phyloP scores from a whole-genome alignment of 1,284 basidiomycete species.

The Xerocomus nothofagi region DNA sequence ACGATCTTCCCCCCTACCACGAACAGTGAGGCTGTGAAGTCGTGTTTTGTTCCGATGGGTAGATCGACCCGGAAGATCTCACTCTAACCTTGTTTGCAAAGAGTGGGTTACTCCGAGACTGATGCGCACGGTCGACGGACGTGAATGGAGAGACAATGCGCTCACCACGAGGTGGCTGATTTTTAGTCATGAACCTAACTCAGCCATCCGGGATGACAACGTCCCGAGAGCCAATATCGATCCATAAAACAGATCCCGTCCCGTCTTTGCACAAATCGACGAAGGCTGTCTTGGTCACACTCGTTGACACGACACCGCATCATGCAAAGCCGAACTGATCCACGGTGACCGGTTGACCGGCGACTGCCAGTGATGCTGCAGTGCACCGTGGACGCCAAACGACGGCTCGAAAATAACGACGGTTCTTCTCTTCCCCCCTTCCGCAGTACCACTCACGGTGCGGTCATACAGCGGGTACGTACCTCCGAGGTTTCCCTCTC shows the following conservation, averaged over 20 bases:
- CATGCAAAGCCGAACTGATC: too few species aligned
- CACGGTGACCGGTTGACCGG: too few species aligned
- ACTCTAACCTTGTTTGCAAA: constrained; percentile 14
- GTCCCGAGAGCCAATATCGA: constrained; percentile 4
- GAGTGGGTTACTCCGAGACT: constrained; percentile 31
- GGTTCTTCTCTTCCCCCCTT: too few species aligned
- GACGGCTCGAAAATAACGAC: too few species aligned
- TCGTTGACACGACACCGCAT: too few species aligned
- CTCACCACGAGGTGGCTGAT: constrained; percentile 28
- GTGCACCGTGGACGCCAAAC: too few species aligned
- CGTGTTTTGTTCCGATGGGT: constrained; percentile 7
- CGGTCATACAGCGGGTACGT: too few species aligned
- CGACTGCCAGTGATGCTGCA: too few species aligned
- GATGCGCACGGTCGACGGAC: constrained; percentile 21
- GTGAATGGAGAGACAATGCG: constrained; percentile 25
- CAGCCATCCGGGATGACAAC: constrained; percentile 5
- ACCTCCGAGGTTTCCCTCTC: too few species aligned
- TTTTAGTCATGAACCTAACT: constrained; percentile 26
- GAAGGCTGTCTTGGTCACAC: neutral
- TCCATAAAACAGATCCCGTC: neutral
- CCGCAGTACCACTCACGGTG: too few species aligned
- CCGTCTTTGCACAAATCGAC: constrained; percentile 10
- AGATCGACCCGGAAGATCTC: constrained; percentile 27
- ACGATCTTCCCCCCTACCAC: constrained; percentile 10
- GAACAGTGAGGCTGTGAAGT: constrained; percentile 17